A percentile compares a stretch with the other conserved stretches of the same genome.
Evolutionary conservation across 139 green algal species (phyloP).

Genomic region (Chlorokybus atmophyticus): DNA sequence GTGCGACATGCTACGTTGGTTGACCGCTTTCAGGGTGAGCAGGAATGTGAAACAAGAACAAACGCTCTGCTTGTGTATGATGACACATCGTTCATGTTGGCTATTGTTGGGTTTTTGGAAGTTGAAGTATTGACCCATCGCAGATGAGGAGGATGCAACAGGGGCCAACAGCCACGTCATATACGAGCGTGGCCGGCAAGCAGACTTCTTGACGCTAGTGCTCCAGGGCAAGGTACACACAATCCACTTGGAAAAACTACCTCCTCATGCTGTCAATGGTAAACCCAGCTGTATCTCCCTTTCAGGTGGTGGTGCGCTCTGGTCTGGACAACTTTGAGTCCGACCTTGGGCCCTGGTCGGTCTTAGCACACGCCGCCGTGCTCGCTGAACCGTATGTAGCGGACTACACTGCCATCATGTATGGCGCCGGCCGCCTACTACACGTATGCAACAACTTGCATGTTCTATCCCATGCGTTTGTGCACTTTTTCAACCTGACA

Average conservation of each 20-base stretch:
- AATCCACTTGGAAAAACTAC: no score
- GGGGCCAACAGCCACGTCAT: not conserved
- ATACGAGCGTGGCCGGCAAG: not conserved
- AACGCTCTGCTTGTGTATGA: no score
- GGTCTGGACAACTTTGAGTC: constrained; percentile 38
- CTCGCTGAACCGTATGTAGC: constrained; percentile 25
- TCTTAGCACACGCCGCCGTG: constrained; percentile 30
- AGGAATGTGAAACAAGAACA: constrained; percentile 1
- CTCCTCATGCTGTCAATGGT: no score
- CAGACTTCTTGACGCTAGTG: constrained; percentile 32
- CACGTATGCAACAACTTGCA: no score
- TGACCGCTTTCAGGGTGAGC: not conserved
- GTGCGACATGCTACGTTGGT: constrained; percentile 1
- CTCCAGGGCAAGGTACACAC: constrained; percentile 24
- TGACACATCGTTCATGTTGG: no score
- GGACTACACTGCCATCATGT: constrained; percentile 25
- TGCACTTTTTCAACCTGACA: no score
- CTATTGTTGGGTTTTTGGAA: no score
- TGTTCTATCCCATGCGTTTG: no score
- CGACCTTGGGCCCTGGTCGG: constrained; percentile 38
- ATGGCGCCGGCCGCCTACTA: constrained; percentile 22
- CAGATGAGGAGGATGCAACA: no score
- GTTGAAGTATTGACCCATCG: no score
- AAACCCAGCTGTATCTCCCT: no score
- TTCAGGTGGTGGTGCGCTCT: constrained; percentile 25